Evolutionary conservation across 176 grass and related monocot genomes (phyloP).

Genomic region (Avena insularis): DNA sequence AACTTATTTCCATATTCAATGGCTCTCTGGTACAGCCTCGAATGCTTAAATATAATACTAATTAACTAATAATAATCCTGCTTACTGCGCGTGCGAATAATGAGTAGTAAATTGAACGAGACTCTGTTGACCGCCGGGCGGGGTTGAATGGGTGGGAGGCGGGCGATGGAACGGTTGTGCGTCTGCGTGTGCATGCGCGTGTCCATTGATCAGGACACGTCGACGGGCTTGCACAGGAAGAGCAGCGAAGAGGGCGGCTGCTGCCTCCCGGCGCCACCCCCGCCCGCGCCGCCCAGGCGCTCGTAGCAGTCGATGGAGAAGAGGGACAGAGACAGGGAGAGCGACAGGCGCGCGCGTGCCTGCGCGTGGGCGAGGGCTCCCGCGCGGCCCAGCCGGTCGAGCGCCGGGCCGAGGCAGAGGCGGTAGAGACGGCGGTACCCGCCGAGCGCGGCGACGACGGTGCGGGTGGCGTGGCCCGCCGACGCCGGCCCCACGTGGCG

Average conservation of each 20-base stretch:
- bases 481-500: conserved; percentile 55
- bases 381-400: conserved; percentile 58
- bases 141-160: background rate
- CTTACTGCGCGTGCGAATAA: conserved; percentile 19
- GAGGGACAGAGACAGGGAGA: conserved; percentile 93
- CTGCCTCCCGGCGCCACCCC: conserved; percentile 29
- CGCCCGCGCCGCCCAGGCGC: conserved; percentile 59
- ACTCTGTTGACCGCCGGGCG: conserved; percentile 33
- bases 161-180: background rate
- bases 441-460: conserved; percentile 89
- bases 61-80: background rate
- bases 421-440: conserved; percentile 93
- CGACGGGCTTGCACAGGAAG: conserved; percentile 86
- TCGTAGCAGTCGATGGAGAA: conserved; percentile 99
- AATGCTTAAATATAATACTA: background rate
- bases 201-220: conserved; percentile 71
- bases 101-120: background rate
- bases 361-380: conserved; percentile 34
- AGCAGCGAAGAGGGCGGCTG: conserved; percentile 74
- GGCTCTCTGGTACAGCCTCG: conserved; percentile 32
- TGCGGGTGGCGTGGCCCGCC: conserved; percentile 39
- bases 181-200: background rate
- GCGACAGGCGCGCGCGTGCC: conserved; percentile 58
- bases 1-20: conserved; percentile 45
- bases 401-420: conserved; percentile 89